Base-by-base conservation (phyloP, 2,329 filamentous ascomycete species). In the Xylariomycetidae sp. region DNA sequence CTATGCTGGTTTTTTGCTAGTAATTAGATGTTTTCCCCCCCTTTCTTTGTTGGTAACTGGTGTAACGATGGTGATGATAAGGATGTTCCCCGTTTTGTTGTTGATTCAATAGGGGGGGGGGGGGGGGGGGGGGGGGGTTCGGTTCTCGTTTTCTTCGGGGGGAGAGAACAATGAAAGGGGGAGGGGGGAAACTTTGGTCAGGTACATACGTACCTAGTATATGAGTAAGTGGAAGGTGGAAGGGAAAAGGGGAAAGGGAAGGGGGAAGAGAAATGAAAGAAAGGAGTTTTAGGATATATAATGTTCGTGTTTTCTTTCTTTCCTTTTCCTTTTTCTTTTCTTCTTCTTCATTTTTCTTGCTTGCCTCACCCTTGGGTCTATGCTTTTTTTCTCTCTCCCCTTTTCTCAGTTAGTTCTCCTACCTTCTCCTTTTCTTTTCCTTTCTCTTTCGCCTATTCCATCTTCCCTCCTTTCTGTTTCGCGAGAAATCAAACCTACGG, bases 191-290 rank as follows among this genome's bases (percentile, higher is more conserved):
- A n/a, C n/a, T n/a, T n/a, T n/a, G n/a, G n/a, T n/a, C n/a, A n/a
- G n/a, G n/a, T n/a, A n/a, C n/a, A n/a, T n/a, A n/a, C n/a, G n/a
- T n/a, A n/a, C n/a, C n/a, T n/a, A n/a, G 38, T 27, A 20, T 23
- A 31, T 42, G 28, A 30, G 32, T 27, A 16, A 28, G 30, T 19
- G 22, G 33, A 34, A 20, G 22, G 11, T 33, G 17, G 14, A 26
- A 41, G 36, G 27, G 22, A 38, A 37, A 33, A 33, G 17, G 36
- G 33, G n/a, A 25, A 31, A 38, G 23, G 28, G n/a, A 33, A 34
- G 27, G 30, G 27, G 31, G 33, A 33, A 36, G 30, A 32, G 33
- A 27, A 41, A 35, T 31, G 40, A 46, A 45, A 44, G 29, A 31
- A 38, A 38, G 27, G 27, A 35, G n/a, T n/a, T n/a, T n/a, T n/a